Percentiles rank a stretch among this genome's conserved stretches.
Conservation (phyloP, 1,139 yeast species). For the Kodamaea sp. region DNA sequence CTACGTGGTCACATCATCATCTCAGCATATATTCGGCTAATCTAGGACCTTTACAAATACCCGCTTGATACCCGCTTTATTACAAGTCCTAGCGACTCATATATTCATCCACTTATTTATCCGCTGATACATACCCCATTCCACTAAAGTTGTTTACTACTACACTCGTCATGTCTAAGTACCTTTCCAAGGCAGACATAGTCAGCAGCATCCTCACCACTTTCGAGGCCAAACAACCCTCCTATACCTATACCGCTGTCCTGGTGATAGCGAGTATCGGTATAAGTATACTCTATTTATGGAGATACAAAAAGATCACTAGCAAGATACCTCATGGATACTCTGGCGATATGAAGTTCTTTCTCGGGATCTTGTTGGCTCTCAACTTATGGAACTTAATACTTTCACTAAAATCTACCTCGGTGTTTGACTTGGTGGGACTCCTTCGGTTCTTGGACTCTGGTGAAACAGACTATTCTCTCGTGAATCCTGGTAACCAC, state of each 20-base stretch:
- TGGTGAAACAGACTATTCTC: slow-evolving; percentile 4
- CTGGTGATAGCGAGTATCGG: not conserved
- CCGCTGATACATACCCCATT: too few relatives aligned
- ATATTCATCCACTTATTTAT: too few relatives aligned
- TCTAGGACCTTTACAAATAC: too few relatives aligned
- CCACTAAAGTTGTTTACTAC: too few relatives aligned
- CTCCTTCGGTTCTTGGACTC: slow-evolving; percentile 5
- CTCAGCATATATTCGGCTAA: too few relatives aligned
- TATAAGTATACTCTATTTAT: slow-evolving; percentile 1
- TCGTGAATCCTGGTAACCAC: slow-evolving; percentile 5
- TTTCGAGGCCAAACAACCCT: slow-evolving; percentile 1
- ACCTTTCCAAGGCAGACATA: slow-evolving; percentile 6
- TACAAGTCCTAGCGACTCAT: too few relatives aligned
- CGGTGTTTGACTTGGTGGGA: slow-evolving; percentile 3
- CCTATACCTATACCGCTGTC: slow-evolving; percentile 1
- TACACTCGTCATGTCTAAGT: not conserved
- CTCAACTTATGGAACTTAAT: slow-evolving; percentile 16
- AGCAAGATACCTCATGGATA: slow-evolving; percentile 2
- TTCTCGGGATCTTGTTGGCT: slow-evolving; percentile 5
- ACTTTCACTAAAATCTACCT: slow-evolving; percentile 2
- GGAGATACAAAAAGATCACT: slow-evolving; percentile 2
- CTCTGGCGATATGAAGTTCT: slow-evolving; percentile 5
- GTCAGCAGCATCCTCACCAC: slow-evolving; percentile 4
- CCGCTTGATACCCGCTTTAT: too few relatives aligned
- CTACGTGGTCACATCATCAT: too few relatives aligned